Evolutionary conservation across 2,329 filamentous ascomycete genomes (phyloP), one percentile per base, ranked within the genome.

Genomic region (Xylaria sp.): DNA sequence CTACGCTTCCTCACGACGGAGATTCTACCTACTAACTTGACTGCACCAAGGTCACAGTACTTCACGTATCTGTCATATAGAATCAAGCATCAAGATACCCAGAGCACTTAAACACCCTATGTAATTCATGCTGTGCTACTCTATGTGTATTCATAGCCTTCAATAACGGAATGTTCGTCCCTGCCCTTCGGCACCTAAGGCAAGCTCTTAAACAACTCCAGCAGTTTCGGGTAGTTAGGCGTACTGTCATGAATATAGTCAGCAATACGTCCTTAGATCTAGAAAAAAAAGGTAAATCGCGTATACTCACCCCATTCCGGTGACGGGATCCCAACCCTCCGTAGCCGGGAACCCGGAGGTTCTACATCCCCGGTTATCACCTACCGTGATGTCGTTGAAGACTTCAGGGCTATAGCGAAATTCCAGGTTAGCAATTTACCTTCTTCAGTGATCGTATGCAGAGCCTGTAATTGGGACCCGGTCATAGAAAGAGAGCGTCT

Each of bases 341-440:
- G 79, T 80, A 41, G 81, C 81, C 34, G 79, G 78, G 54, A 85
- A 84, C 23, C 84, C 83, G 1, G 78, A 78, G 1, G 81, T 79
- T 20, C 75, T 75, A 34, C 81, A 82, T 10, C 76, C 79, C 0
- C 77, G 76, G 54, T 82, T 82, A 51, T 76, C 78, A 0, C 83
- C 83, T 1, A 69, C 73, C 0, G 77, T 81, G 66, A 85, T 75
- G 70, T 84, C 81, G 0, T 77, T 81, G 66, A 81, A 79, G 2
- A 79, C 81, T 20, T 80, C 76, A 0, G 79, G 79, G 65, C 65
- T 68, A 34, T 1, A 13, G n/a, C 28, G 6, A 12, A n/a, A 8
- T 20, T 12, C 48, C 15, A 39, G 37, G 18, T 56, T 34, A 62
- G 51, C 46, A 7, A 50, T 23, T 8, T 18, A n/a, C 12, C 23